phyloP scores from a whole-genome alignment of 2,329 filamentous ascomycete genomes.

The Escovopsis sp. region DNA sequence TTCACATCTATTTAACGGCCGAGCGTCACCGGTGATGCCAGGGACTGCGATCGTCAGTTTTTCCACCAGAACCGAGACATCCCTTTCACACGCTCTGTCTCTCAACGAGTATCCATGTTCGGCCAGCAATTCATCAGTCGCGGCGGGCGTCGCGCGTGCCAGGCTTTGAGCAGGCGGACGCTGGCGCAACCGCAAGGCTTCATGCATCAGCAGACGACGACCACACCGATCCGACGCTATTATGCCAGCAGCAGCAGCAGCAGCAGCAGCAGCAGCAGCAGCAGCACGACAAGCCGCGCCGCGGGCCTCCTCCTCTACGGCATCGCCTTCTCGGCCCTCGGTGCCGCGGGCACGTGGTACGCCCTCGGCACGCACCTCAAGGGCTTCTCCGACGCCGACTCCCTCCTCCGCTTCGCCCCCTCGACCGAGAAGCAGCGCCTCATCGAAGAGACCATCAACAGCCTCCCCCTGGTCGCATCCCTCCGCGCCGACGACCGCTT shows the following conservation, averaged over 20 bases:
- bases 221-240: conserved; percentile 12
- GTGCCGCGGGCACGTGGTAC: conserved; percentile 22
- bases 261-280: too few relatives aligned
- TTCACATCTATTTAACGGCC: too few relatives aligned
- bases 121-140: conserved; percentile 11
- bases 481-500: conserved; percentile 53
- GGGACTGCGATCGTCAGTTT: too few relatives aligned
- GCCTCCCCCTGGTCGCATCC: conserved; percentile 55
- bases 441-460: conserved; percentile 60
- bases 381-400: conserved; percentile 49
- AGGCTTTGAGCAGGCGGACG: conserved; percentile 9
- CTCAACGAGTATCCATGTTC: conserved; percentile 7
- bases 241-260: background rate
- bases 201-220: background rate
- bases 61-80: too few relatives aligned
- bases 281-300: conserved; percentile 8
- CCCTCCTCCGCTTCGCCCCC: conserved; percentile 48
- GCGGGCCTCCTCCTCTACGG: conserved; percentile 14
- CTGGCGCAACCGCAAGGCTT: conserved; percentile 1
- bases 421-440: conserved; percentile 36
- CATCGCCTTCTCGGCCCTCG: conserved; percentile 15
- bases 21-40: too few relatives aligned
- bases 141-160: conserved; percentile 11
- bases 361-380: conserved; percentile 19
- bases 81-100: too few relatives aligned